These are phyloP conservation scores for Pilobolus umbonatus DNA, from an alignment of 192 early-diverging fungal genomes.

Conservation along the genomic window DNA sequence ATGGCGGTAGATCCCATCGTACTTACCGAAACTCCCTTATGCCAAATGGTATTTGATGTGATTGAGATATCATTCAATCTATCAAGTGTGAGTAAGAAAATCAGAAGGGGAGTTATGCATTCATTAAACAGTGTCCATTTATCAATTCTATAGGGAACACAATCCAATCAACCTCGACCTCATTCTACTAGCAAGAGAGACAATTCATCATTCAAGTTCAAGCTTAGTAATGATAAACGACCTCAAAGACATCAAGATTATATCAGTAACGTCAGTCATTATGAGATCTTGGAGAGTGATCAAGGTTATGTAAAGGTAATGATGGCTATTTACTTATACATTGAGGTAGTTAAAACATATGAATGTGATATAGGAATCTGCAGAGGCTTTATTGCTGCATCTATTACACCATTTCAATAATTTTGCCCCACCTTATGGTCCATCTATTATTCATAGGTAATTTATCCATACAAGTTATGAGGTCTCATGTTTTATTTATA, in stretches of 20 bases:
- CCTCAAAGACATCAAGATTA: slow-evolving; percentile 17
- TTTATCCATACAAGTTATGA: too few relatives aligned
- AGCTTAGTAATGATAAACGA: slow-evolving; percentile 21
- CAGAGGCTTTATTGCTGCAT: slow-evolving; percentile 66
- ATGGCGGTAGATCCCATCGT: slow-evolving; percentile 59
- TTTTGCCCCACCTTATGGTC: slow-evolving; percentile 56
- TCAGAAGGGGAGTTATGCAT: not conserved
- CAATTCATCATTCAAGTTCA: slow-evolving; percentile 27
- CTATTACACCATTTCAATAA: slow-evolving; percentile 67
- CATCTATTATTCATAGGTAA: slow-evolving; percentile 51
- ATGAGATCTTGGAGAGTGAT: slow-evolving; percentile 17
- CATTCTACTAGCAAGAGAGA: slow-evolving; percentile 13
- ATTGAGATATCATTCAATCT: slow-evolving; percentile 48
- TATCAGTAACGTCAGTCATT: slow-evolving; percentile 2
- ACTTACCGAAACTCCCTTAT: slow-evolving; percentile 58
- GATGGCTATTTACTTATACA: not conserved
- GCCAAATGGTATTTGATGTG: slow-evolving; percentile 63
- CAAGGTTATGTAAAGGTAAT: slow-evolving; percentile 30
- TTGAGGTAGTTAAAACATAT: not conserved
- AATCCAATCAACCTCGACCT: not conserved
- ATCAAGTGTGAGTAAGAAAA: slow-evolving; percentile 16
- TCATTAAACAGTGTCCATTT: too few relatives aligned
- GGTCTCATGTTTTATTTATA: too few relatives aligned
- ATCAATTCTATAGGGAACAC: not conserved
- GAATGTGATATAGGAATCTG: slow-evolving; percentile 47